Evolutionary conservation across 2,329 filamentous ascomycete species (phyloP).

Genomic region (Alternaria triticina): DNA sequence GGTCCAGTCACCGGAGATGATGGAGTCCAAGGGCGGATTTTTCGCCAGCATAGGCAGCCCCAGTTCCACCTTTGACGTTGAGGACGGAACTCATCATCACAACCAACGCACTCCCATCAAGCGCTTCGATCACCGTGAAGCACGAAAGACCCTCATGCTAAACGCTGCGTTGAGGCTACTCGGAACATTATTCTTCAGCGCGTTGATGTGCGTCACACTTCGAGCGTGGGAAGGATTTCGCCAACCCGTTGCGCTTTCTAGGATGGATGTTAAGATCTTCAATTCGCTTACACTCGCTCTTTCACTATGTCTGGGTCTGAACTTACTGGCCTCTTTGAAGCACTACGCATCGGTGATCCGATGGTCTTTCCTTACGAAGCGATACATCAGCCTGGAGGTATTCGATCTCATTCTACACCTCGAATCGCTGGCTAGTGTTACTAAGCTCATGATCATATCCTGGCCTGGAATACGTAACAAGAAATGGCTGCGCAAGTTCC

Average conservation of each 20-base stretch:
- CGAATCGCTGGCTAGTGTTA: slow-evolving; percentile 39
- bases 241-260: slow-evolving; percentile 31
- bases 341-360: slow-evolving; percentile 42
- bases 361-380: slow-evolving; percentile 42
- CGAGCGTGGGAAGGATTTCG: slow-evolving; percentile 41
- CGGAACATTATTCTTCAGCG: slow-evolving; percentile 39
- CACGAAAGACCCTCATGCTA: slow-evolving; percentile 23
- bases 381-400: slow-evolving; percentile 41
- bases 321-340: slow-evolving; percentile 42
- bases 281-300: slow-evolving; percentile 43
- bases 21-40: slow-evolving; percentile 21
- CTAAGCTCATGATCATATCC: slow-evolving; percentile 44
- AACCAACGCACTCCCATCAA: slow-evolving; percentile 25
- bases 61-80: slow-evolving; percentile 22
- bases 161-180: slow-evolving; percentile 21
- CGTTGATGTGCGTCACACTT: slow-evolving; percentile 34
- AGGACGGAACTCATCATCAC: slow-evolving; percentile 25
- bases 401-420: slow-evolving; percentile 45
- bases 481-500: slow-evolving; percentile 30
- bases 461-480: slow-evolving; percentile 35
- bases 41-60: slow-evolving; percentile 23
- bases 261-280: slow-evolving; percentile 38
- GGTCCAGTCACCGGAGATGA: slow-evolving; percentile 18
- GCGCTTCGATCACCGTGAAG: slow-evolving; percentile 40
- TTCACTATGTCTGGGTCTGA: slow-evolving; percentile 44